Conservation (phyloP, 1,284 basidiomycete species). For the Ustilago shanxiensis region DNA sequence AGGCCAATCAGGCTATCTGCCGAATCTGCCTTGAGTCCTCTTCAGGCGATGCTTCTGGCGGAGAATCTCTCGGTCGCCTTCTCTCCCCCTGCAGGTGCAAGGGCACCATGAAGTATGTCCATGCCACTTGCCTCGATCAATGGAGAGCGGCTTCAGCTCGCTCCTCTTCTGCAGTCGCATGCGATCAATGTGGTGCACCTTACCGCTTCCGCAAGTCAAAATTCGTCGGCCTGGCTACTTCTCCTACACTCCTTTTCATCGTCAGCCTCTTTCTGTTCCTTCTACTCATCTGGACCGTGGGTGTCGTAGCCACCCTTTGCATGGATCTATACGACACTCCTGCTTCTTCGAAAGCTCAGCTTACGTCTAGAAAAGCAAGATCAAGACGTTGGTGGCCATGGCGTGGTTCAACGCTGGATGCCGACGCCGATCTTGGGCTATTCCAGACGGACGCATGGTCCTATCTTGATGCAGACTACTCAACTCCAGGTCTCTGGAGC, state of each 20-base stretch:
- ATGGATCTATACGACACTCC: conserved; percentile 46
- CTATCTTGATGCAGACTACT: conserved; percentile 31
- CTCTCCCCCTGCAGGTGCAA: conserved; percentile 60
- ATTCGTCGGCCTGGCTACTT: conserved; percentile 56
- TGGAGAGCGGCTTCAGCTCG: conserved; percentile 57
- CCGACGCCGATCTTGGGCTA: not conserved
- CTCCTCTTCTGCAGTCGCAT: conserved; percentile 47
- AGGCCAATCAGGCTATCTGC: conserved; percentile 40
- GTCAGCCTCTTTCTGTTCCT: conserved; percentile 52
- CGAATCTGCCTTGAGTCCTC: conserved; percentile 47
- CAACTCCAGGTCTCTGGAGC: conserved; percentile 30
- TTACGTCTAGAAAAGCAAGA: not conserved
- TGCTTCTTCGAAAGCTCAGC: not conserved
- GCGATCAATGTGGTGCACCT: conserved; percentile 65
- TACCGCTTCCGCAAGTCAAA: conserved; percentile 58
- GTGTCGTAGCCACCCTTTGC: conserved; percentile 35
- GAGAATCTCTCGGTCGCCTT: conserved; percentile 47
- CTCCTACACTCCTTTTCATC: conserved; percentile 43
- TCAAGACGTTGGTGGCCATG: conserved; percentile 39
- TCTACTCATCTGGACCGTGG: conserved; percentile 46
- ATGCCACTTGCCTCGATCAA: conserved; percentile 61
- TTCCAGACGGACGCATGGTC: conserved; percentile 36
- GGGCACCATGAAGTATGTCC: conserved; percentile 68
- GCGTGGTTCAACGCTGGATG: conserved; percentile 9
- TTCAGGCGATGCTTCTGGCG: conserved; percentile 20